phyloP scores from a whole-genome alignment of 768 basidiomycete species.

The Cystofilobasidium capitatum region DNA sequence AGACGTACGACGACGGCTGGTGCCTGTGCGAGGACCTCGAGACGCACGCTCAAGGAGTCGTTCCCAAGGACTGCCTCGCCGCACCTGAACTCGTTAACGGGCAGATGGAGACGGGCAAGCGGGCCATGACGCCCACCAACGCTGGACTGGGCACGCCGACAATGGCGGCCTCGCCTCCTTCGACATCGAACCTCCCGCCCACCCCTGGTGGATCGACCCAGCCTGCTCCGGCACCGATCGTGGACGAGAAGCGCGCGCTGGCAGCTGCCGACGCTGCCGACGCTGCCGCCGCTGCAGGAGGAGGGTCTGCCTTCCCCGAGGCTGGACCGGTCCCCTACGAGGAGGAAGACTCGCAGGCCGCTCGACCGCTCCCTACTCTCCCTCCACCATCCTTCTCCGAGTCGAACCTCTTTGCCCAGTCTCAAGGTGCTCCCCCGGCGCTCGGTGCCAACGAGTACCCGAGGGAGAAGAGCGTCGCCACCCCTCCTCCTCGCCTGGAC shows the following conservation, averaged over 20 bases:
- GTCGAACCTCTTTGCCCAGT: background rate
- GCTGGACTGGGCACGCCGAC: background rate
- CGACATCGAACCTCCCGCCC: background rate
- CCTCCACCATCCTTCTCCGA: conserved; percentile 1
- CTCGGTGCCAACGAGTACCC: background rate
- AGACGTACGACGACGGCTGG: conserved; percentile 26
- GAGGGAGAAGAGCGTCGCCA: background rate
- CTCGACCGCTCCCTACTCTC: background rate
- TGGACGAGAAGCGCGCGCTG: conserved; percentile 2
- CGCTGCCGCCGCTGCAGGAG: background rate
- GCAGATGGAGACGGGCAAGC: background rate
- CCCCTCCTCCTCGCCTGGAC: background rate
- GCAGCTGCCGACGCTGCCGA: background rate
- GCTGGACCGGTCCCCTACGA: background rate
- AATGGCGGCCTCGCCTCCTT: background rate
- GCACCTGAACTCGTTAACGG: conserved; percentile 8
- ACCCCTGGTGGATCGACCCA: background rate
- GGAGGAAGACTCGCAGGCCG: background rate
- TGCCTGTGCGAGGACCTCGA: conserved; percentile 16
- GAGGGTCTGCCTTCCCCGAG: background rate
- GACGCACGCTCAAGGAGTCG: conserved; percentile 8
- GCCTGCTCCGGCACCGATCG: background rate
- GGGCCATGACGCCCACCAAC: background rate
- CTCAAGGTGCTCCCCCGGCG: background rate
- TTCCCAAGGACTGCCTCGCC: conserved; percentile 25